Conservation (phyloP, 352 stramenopile genomes). For the Nothophytophthora sp. region DNA sequence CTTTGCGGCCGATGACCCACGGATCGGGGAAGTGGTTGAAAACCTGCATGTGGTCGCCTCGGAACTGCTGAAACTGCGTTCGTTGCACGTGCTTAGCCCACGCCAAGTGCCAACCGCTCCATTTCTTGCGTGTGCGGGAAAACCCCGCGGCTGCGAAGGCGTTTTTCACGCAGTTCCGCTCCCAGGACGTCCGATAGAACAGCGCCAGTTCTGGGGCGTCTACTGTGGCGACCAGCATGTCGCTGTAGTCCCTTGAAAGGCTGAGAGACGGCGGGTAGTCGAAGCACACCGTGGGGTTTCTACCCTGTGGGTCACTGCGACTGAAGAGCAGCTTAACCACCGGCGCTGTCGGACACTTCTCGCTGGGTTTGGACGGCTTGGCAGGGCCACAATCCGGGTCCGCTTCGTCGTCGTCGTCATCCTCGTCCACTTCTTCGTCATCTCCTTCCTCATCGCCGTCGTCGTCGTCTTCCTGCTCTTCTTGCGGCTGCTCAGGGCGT, state of each 20-base stretch:
- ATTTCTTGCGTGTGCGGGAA: conserved; percentile 59
- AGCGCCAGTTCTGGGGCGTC: conserved; percentile 38
- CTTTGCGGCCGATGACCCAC: conserved; percentile 91
- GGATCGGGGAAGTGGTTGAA: conserved; percentile 92
- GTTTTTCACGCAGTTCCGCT: conserved; percentile 93
- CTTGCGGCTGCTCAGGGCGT: conserved; percentile 10
- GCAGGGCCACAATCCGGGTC: neutral
- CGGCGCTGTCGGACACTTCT: conserved; percentile 36
- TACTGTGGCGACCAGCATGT: conserved; percentile 37
- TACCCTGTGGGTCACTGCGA: conserved; percentile 36
- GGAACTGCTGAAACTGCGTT: conserved; percentile 57
- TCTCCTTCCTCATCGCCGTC: conserved; percentile 21
- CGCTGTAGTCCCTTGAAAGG: conserved; percentile 39
- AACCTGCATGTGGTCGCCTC: conserved; percentile 52
- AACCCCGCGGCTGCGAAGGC: conserved; percentile 82
- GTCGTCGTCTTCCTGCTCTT: conserved; percentile 26
- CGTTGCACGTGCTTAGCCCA: conserved; percentile 77
- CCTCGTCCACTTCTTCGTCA: conserved; percentile 34
- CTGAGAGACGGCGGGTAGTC: conserved; percentile 83
- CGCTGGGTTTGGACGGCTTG: conserved; percentile 12
- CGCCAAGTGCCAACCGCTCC: conserved; percentile 53
- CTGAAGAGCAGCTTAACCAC: conserved; percentile 63
- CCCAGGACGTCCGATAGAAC: conserved; percentile 89
- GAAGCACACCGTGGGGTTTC: conserved; percentile 84
- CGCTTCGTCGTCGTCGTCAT: conserved; percentile 9